Base-by-base conservation (phyloP, 2,329 filamentous ascomycete genomes). In the Paracoccidioides lutzii region DNA sequence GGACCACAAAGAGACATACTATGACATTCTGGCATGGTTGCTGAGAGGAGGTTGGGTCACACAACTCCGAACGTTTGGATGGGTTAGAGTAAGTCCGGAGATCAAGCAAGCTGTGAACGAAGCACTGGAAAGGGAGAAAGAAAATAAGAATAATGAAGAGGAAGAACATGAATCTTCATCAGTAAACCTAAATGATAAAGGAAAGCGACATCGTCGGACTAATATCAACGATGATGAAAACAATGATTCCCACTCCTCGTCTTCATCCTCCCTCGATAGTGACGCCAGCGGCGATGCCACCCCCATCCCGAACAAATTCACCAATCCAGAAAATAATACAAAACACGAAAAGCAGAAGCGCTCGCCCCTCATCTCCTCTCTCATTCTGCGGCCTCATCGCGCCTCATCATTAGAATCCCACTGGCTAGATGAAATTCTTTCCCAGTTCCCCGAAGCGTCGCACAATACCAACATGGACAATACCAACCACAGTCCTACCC, bases 21-120 rank as follows among this genome's bases (percentile, higher is more conserved):
- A 97, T 70, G 81, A 88, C 38, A 95, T 97, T 70, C 76, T 98
- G 32, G 90, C 89, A 28, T 98, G 91, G 89, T 79, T 98, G 7
- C 83, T 97, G 74, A 83, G 90, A 43, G 87, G 89, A 49, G 90
- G 89, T 12, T 95, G 93, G 87, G 90, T 96, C 0, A 95, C 88
- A 0, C 90, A 96, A 68, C 78, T 98, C 5, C 87, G 90, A 59
- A 93, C 89, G 0, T 96, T 94, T 69, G 88, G 86, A 10, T 95
- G 93, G 76, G 82, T 97, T 45, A 81, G 91, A 52, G 87, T 93
- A 44, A 85, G 84, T 71, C 83, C 87, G 2, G 85, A 91, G 66
- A 87, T 95, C 59, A 83, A 93, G 63, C 84, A 87, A 65, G 84
- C 88, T 60, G 89, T 94, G 3, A 83, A 88, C 53, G 80, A 84